These are phyloP conservation scores for Pichia heedii DNA, from an alignment of 805 yeast genomes.

Conservation along the genomic window DNA sequence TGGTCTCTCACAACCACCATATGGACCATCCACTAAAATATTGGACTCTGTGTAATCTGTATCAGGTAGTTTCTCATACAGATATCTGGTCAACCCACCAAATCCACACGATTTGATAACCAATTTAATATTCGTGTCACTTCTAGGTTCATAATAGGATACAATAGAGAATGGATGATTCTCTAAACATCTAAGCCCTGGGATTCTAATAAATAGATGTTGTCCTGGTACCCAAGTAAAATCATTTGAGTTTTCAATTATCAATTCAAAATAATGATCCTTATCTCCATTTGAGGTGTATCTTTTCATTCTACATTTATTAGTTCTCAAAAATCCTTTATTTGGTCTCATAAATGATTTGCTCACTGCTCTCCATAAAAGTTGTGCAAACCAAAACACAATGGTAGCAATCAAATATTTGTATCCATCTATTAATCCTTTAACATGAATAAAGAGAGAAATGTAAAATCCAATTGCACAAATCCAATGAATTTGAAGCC, in stretches of 20 bases:
- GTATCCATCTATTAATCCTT: conserved; percentile 27
- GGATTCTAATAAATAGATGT: conserved; percentile 41
- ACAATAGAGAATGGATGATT: conserved; percentile 50
- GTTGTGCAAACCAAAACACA: conserved; percentile 42
- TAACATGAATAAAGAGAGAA: conserved; percentile 38
- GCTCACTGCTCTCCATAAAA: conserved; percentile 36
- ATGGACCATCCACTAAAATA: conserved; percentile 47
- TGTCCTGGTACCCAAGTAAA: conserved; percentile 47
- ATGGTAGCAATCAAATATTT: conserved; percentile 42
- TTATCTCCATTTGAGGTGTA: conserved; percentile 29
- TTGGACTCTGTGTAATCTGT: conserved; percentile 18
- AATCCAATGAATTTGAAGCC: conserved; percentile 46
- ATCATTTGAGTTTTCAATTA: conserved; percentile 26
- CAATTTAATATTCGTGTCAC: conserved; percentile 30
- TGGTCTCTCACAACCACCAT: conserved; percentile 45
- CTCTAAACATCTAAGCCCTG: conserved; percentile 36
- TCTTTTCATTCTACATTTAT: conserved; percentile 13
- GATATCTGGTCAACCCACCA: conserved; percentile 35
- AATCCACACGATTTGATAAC: conserved; percentile 33
- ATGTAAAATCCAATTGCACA: conserved; percentile 40
- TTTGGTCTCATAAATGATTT: conserved; percentile 41
- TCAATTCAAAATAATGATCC: conserved; percentile 30
- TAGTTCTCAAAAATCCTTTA: conserved; percentile 26
- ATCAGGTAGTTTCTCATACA: conserved; percentile 25
- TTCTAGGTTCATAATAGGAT: conserved; percentile 21